Evolutionary conservation across 2,329 filamentous ascomycete species (phyloP), one percentile per base, ranked within the genome.

Genomic region (Endoconidiophora polonica): DNA sequence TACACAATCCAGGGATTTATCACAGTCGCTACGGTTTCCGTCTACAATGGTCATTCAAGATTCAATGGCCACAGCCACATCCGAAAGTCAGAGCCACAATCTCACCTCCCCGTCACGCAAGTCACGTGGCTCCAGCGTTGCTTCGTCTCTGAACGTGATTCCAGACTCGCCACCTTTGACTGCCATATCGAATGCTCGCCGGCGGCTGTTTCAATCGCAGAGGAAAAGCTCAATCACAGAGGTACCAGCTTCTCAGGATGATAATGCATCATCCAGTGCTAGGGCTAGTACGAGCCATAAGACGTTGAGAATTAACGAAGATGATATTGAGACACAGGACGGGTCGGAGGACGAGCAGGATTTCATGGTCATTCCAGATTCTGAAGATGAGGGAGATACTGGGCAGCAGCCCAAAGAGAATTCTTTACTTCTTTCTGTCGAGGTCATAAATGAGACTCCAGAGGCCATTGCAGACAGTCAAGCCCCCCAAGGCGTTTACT

Each of bases 41-140:
- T n/a, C 37, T 3, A 63, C 57, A 5, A 54, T 66, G n/a, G 63
- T 67, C 2, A 65, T 73, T 18, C 61, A 70, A 46, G 69, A 73
- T 51, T 70, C 69, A 6, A 71, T 64, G 55, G 66, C 63, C 16
- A 48, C 16, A 46, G 46, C 43, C 4, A 50, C 46, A 24, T 48
- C 46, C 1, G 42, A 29, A 10, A 50, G 43, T 14, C 43, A 51
- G 14, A 10, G 18, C 12, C 49, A 10, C 6, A 2, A 9, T 33
- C 29, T 33, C 29, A 42, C 22, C 7, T 46, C 43, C 5, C 18
- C 43, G 9, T 41, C 43, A 12, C 43, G 18, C 14, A 29, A 41
- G 3, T 41, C 42, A 29, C 40, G 43, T 23, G 12, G 23, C 16
- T 29, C 48, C 5, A 22, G 29, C 1, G 3, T 6, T 36, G 12